A percentile compares a stretch with the other conserved stretches of the same genome.
Evolutionary conservation across 169 alveolate genomes (phyloP).

Genomic region (Cryptosporidium sp.): DNA sequence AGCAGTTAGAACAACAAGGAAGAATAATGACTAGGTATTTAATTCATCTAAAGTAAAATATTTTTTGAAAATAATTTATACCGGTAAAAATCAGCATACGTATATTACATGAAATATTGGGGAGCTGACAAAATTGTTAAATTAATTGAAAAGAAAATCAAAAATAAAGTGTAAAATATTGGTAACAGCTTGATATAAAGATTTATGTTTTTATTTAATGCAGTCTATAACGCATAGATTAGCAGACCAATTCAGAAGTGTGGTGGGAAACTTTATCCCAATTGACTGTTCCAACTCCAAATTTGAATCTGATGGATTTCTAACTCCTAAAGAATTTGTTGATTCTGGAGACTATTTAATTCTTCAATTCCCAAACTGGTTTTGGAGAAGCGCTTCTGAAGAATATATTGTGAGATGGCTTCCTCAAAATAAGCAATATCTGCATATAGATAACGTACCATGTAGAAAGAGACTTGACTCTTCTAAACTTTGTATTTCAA

Average conservation of each 20-base stretch:
- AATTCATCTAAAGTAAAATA: not conserved
- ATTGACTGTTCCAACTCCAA: conserved; percentile 32
- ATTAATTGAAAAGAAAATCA: not conserved
- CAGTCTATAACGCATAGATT: conserved; percentile 38
- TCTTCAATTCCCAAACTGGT: conserved; percentile 80
- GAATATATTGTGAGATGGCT: conserved; percentile 76
- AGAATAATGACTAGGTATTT: not conserved
- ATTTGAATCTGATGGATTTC: conserved; percentile 74
- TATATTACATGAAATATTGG: conserved; percentile 26
- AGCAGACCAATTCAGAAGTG: conserved; percentile 53
- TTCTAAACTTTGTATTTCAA: conserved; percentile 54
- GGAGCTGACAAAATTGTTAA: not conserved
- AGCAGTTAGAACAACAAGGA: not conserved
- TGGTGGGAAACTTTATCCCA: conserved; percentile 34
- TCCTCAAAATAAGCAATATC: conserved; percentile 78
- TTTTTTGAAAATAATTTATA: conserved; percentile 1
- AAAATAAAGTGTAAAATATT: not conserved
- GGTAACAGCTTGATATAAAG: not conserved
- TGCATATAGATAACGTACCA: conserved; percentile 77
- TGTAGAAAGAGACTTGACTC: conserved; percentile 78
- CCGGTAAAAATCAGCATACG: conserved; percentile 14
- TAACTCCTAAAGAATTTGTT: conserved; percentile 81
- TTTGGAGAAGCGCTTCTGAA: conserved; percentile 79
- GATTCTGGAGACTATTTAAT: conserved; percentile 81
- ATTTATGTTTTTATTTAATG: conserved; percentile 23